A percentile compares a stretch with the other conserved stretches of the same genome.
These are phyloP conservation scores for Dryas integrifolia DNA, from an alignment of 331 rosid genomes.

Conservation along the genomic window DNA sequence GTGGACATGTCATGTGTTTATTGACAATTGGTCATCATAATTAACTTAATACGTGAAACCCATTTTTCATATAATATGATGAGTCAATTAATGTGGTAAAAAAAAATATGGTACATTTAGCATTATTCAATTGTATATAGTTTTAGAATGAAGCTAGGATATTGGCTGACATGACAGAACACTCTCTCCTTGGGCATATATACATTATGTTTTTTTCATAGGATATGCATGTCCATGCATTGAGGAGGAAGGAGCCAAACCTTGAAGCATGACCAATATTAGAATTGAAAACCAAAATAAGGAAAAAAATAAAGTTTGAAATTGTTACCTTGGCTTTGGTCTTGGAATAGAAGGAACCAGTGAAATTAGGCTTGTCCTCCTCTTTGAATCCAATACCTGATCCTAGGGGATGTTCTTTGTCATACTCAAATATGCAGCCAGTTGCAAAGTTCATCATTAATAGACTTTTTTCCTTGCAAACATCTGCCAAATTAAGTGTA, in stretches of 20 bases:
- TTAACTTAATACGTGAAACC: too few relatives aligned
- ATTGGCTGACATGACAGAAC: neutral
- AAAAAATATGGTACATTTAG: too few relatives aligned
- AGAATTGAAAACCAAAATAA: neutral
- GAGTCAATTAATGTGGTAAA: too few relatives aligned
- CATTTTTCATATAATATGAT: too few relatives aligned
- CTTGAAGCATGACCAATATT: neutral
- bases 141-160: neutral
- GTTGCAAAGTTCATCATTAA: constrained; percentile 68
- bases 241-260: neutral
- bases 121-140: neutral
- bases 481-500: constrained; percentile 53
- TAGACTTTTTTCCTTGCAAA: constrained; percentile 51
- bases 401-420: constrained; percentile 47
- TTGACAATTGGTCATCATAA: too few relatives aligned
- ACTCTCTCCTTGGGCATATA: neutral
- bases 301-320: neutral
- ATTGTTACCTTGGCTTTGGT: constrained; percentile 69
- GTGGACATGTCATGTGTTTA: too few relatives aligned
- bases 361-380: constrained; percentile 61
- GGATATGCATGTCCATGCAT: neutral
- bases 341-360: constrained; percentile 61
- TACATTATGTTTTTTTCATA: neutral
- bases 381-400: constrained; percentile 68
- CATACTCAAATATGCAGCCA: constrained; percentile 74